A percentile compares a stretch with the other conserved stretches of the same genome.
phyloP scores from a whole-genome alignment of 768 basidiomycete genomes.

The Tubosaeta sp. region DNA sequence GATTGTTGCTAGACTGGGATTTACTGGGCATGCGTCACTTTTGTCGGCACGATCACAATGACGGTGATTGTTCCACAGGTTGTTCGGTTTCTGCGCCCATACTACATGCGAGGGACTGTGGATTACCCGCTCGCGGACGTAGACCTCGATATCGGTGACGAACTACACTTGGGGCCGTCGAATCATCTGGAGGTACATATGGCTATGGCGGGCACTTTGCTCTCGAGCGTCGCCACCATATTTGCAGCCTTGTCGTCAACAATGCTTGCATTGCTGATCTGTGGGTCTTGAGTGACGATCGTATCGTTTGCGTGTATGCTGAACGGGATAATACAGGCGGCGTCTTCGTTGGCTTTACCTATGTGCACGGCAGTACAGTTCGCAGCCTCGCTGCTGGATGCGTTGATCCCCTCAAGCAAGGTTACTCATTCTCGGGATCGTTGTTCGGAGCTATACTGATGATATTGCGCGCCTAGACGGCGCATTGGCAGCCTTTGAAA shows the following conservation, averaged over 20 bases:
- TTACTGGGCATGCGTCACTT: conserved; percentile 16
- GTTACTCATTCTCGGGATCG: conserved; percentile 12
- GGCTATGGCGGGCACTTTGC: conserved; percentile 14
- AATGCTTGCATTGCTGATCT: conserved; percentile 4
- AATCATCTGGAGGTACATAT: conserved; percentile 32
- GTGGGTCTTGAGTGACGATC: conserved; percentile 3
- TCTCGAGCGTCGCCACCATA: conserved; percentile 10
- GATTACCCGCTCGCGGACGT: neutral
- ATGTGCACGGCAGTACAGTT: conserved; percentile 15
- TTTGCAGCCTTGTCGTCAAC: conserved; percentile 12
- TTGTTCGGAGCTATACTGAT: neutral
- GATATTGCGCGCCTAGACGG: conserved; percentile 15
- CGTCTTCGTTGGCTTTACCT: conserved; percentile 13
- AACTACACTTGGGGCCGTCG: conserved; percentile 2
- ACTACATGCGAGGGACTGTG: conserved; percentile 15
- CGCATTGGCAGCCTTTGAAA: conserved; percentile 28
- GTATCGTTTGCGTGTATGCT: neutral
- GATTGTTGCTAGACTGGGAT: conserved; percentile 25
- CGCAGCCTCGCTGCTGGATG: conserved; percentile 27
- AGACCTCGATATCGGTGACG: neutral
- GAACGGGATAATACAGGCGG: conserved; percentile 12
- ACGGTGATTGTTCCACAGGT: conserved; percentile 19
- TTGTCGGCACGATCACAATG: conserved; percentile 17
- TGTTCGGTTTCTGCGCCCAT: conserved; percentile 23
- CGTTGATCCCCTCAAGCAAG: conserved; percentile 26